Evolutionary conservation across 2,329 filamentous ascomycete species (phyloP).

Genomic region (Talaromyces rugulosus): DNA sequence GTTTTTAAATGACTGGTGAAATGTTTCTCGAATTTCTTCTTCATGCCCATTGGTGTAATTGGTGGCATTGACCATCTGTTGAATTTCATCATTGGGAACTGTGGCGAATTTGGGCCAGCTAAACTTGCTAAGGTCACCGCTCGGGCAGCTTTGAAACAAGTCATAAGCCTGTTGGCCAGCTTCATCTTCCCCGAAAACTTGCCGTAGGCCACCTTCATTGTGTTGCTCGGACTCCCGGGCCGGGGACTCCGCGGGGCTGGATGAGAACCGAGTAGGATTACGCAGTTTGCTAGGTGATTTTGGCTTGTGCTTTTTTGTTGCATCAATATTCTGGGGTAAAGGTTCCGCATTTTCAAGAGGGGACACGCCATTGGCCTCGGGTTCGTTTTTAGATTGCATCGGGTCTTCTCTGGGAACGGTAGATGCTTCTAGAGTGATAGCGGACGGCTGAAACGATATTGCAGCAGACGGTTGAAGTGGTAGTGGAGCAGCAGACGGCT

Average conservation of each 20-base stretch:
- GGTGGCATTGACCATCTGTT: neutral
- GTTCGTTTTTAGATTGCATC: neutral
- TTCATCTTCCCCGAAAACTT: conserved; percentile 13
- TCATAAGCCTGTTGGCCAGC: conserved; percentile 10
- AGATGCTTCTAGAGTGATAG: neutral
- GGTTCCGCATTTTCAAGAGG: neutral
- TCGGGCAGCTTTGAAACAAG: conserved; percentile 12
- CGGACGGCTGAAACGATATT: neutral
- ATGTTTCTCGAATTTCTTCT: neutral
- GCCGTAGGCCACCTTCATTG: conserved; percentile 2
- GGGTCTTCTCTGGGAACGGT: neutral
- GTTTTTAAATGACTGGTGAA: neutral
- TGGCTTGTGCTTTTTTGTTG: conserved; percentile 28
- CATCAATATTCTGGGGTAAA: neutral
- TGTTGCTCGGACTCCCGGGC: neutral
- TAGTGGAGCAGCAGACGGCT: neutral
- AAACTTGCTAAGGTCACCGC: conserved; percentile 12
- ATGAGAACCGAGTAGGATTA: conserved; percentile 23
- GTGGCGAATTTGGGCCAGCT: conserved; percentile 10
- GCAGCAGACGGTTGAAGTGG: neutral
- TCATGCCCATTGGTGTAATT: neutral
- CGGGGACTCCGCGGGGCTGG: neutral
- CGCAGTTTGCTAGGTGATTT: conserved; percentile 41
- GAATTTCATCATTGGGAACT: neutral
- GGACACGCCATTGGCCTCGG: neutral